A percentile compares a stretch with the other conserved stretches of the same genome.
Evolutionary conservation across 352 stramenopile genomes (phyloP).

Genomic region (Phytophthora europaea): DNA sequence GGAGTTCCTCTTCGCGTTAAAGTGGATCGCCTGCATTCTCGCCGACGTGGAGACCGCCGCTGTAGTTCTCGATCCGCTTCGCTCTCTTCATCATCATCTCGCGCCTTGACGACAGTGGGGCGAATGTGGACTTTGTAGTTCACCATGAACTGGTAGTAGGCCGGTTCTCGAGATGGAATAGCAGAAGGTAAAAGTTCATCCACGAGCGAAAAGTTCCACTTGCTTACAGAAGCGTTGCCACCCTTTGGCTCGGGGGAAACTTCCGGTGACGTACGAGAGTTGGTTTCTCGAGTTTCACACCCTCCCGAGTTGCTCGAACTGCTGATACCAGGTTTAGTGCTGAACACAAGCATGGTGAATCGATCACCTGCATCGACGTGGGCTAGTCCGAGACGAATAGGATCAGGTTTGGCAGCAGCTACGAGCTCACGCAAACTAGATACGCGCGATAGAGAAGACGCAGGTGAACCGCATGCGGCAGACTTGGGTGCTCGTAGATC

Average conservation of each 20-base stretch:
- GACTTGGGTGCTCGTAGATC: constrained; percentile 41
- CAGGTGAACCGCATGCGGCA: not conserved
- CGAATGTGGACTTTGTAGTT: constrained; percentile 68
- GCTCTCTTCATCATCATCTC: constrained; percentile 15
- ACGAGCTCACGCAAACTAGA: constrained; percentile 48
- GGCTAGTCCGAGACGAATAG: constrained; percentile 45
- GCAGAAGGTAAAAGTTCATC: constrained; percentile 38
- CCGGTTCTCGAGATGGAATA: constrained; percentile 60
- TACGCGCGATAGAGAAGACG: constrained; percentile 19
- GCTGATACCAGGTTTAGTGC: constrained; percentile 43
- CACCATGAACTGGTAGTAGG: constrained; percentile 65
- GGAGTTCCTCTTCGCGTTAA: constrained; percentile 4
- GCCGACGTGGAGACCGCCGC: constrained; percentile 11
- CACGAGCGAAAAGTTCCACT: constrained; percentile 54
- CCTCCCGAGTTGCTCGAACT: constrained; percentile 7
- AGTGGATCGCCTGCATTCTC: constrained; percentile 13
- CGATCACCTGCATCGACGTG: constrained; percentile 53
- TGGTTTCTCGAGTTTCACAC: constrained; percentile 4
- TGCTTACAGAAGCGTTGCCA: constrained; percentile 1
- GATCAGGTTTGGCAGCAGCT: constrained; percentile 22
- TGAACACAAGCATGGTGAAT: constrained; percentile 63
- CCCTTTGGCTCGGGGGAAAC: constrained; percentile 6
- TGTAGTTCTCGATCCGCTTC: constrained; percentile 16
- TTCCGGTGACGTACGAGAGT: not conserved
- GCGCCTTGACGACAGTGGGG: not conserved